These are phyloP conservation scores for Fusarium pseudograminearum DNA, from an alignment of 2,329 filamentous ascomycete species.

Conservation along the genomic window DNA sequence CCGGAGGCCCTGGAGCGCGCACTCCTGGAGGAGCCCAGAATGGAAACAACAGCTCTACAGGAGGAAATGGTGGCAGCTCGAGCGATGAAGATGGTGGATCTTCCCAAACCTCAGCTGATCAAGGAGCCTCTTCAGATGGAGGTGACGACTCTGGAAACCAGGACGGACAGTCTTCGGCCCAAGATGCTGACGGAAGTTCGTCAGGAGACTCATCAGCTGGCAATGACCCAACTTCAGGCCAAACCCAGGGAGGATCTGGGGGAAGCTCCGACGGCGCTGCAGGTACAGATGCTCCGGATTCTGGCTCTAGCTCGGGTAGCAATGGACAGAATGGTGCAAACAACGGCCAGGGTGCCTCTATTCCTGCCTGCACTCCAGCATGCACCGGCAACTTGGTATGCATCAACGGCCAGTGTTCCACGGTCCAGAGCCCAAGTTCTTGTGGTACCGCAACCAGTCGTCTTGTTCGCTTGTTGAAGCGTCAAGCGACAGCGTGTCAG, in stretches of 20 bases:
- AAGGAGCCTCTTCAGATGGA: neutral
- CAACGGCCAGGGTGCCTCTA: neutral
- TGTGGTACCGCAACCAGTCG: slow-evolving; percentile 9
- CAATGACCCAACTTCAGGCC: neutral
- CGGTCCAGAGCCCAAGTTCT: slow-evolving; percentile 6
- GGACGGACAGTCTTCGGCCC: too few relatives aligned
- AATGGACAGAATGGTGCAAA: neutral
- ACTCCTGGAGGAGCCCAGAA: neutral
- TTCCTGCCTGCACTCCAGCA: slow-evolving; percentile 4
- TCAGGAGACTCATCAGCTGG: neutral
- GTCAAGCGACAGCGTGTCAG: slow-evolving; percentile 21
- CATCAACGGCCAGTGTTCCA: slow-evolving; percentile 17
- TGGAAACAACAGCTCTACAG: neutral
- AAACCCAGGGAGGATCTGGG: neutral
- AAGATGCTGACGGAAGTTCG: too few relatives aligned
- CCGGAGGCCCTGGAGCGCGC: slow-evolving; percentile 28
- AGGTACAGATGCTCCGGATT: neutral
- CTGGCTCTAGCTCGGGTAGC: neutral
- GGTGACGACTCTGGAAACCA: neutral
- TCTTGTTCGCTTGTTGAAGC: slow-evolving; percentile 11
- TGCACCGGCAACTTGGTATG: slow-evolving; percentile 18
- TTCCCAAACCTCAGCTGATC: neutral
- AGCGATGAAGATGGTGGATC: neutral
- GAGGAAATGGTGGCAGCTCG: neutral
- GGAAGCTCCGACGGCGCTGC: neutral